These are phyloP conservation scores for Discostella pseudostelligera DNA, from an alignment of 108 stramenopile species.

Conservation along the genomic window DNA sequence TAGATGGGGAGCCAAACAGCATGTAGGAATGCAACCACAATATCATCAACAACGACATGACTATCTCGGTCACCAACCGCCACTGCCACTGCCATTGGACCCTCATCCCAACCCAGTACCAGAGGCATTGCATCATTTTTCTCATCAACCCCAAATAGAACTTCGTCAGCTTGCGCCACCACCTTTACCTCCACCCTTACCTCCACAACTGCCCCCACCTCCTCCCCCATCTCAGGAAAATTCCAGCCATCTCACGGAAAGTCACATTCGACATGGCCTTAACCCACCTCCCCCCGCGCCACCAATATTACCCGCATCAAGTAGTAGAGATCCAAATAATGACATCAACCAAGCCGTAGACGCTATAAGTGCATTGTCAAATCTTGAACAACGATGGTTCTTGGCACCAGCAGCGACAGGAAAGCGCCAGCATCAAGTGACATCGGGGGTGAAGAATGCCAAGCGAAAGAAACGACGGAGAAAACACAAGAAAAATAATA, in stretches of 20 bases:
- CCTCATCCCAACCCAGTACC: background rate
- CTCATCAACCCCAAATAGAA: background rate
- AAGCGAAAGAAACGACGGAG: constrained; percentile 12
- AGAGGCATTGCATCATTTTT: background rate
- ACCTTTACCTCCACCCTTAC: constrained; percentile 3
- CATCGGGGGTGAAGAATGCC: constrained; percentile 9
- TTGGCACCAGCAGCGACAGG: constrained; percentile 7
- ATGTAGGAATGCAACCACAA: background rate
- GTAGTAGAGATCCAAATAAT: constrained; percentile 2
- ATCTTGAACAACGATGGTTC: constrained; percentile 30
- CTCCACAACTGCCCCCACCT: constrained; percentile 15
- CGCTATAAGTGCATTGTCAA: constrained; percentile 40
- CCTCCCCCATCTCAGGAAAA: constrained; percentile 11
- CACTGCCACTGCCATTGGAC: background rate
- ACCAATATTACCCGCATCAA: background rate
- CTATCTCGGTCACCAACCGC: background rate
- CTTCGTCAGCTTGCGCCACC: background rate
- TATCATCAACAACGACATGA: constrained; percentile 9
- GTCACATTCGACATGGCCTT: background rate
- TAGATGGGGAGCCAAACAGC: background rate
- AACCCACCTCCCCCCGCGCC: background rate
- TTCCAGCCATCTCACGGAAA: background rate
- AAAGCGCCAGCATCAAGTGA: constrained; percentile 3
- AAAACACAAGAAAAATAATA: background rate
- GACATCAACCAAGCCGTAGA: constrained; percentile 11